A percentile compares a stretch with the other conserved stretches of the same genome.
Conservation (phyloP, 176 grass and related monocot genomes). For the Ensete ventricosum region DNA sequence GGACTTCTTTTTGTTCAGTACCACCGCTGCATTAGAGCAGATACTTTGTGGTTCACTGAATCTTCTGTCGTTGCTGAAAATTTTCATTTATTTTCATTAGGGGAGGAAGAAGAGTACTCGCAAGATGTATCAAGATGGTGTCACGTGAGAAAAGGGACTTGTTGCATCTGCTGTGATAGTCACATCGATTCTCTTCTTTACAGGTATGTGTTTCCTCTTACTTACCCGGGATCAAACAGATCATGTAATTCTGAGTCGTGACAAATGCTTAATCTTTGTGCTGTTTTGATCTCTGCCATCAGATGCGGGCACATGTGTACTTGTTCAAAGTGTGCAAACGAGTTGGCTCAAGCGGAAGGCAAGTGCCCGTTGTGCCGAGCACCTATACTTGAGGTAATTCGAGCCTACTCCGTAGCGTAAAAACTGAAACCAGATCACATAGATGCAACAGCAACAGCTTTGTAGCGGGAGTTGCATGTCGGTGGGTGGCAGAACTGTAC, state of each 20-base stretch:
- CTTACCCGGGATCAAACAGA: no score
- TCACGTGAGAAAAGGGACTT: slow-evolving; percentile 69
- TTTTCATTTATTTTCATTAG: not conserved
- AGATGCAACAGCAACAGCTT: not conserved
- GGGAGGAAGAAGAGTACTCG: slow-evolving; percentile 21
- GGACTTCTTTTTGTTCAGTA: not conserved
- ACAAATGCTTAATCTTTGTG: not conserved
- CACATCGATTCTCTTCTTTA: slow-evolving; percentile 86
- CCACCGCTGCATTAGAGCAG: no score
- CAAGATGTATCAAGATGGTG: slow-evolving; percentile 48
- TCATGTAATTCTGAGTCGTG: not conserved
- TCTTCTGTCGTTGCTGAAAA: not conserved
- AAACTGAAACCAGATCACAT: not conserved
- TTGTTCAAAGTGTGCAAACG: slow-evolving; percentile 67
- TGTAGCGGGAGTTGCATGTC: not conserved
- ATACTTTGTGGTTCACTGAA: not conserved
- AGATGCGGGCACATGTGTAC: slow-evolving; percentile 97
- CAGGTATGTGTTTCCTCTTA: slow-evolving; percentile 31
- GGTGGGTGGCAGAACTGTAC: not conserved
- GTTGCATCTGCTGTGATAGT: slow-evolving; percentile 77
- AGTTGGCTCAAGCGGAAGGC: slow-evolving; percentile 52
- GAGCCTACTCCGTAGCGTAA: slow-evolving; percentile 71
- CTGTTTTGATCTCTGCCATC: not conserved
- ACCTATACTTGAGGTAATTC: slow-evolving; percentile 76
- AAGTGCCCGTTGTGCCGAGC: slow-evolving; percentile 89